Conservation (phyloP, 2,329 filamentous ascomycete species). For the Botrytis fabae region DNA sequence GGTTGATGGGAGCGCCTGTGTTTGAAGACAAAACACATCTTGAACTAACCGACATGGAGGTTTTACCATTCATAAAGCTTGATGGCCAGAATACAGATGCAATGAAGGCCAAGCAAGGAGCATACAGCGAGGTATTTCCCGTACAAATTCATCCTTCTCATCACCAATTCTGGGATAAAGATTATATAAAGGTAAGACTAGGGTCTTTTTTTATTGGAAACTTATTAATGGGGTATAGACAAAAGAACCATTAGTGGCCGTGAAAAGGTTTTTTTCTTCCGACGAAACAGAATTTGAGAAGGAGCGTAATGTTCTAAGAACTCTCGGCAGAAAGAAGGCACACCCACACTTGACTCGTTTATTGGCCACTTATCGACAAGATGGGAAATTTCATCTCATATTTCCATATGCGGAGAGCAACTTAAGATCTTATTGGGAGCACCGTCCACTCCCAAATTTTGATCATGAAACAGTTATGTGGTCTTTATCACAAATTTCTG, state of each 20-base stretch:
- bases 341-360: slow-evolving; percentile 38
- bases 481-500: slow-evolving; percentile 38
- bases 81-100: background rate
- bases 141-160: slow-evolving; percentile 32
- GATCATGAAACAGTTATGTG: slow-evolving; percentile 31
- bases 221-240: slow-evolving; percentile 23
- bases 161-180: slow-evolving; percentile 27
- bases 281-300: slow-evolving; percentile 27
- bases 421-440: slow-evolving; percentile 37
- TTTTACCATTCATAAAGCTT: slow-evolving; percentile 30
- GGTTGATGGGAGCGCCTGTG: slow-evolving; percentile 30
- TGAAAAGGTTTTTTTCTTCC: slow-evolving; percentile 29
- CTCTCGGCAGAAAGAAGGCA: slow-evolving; percentile 22
- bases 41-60: slow-evolving; percentile 23
- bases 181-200: background rate
- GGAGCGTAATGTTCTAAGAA: slow-evolving; percentile 26
- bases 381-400: slow-evolving; percentile 36
- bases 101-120: slow-evolving; percentile 27
- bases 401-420: slow-evolving; percentile 39
- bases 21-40: slow-evolving; percentile 26
- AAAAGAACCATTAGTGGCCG: slow-evolving; percentile 27
- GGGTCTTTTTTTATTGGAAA: too few relatives aligned
- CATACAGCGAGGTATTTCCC: slow-evolving; percentile 31
- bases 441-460: slow-evolving; percentile 23
- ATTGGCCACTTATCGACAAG: slow-evolving; percentile 35